Evolutionary conservation across 768 basidiomycete species (phyloP).

Genomic region (Podaxis sp.): DNA sequence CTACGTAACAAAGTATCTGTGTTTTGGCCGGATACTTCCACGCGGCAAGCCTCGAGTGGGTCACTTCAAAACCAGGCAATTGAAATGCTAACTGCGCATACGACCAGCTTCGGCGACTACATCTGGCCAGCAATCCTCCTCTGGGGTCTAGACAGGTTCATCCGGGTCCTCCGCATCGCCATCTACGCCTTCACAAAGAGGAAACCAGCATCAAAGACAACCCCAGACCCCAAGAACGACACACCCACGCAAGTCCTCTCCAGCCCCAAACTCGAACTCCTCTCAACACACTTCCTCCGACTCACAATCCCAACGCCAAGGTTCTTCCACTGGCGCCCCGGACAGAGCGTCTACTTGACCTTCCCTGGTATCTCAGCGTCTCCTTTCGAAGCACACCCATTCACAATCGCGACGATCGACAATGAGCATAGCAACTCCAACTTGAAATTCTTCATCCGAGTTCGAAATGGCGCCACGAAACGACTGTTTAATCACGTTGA

Average conservation of each 20-base stretch:
- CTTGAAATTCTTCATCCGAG: slow-evolving; percentile 58
- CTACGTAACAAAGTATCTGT: slow-evolving; percentile 27
- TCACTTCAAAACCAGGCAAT: not conserved
- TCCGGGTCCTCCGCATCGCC: slow-evolving; percentile 45
- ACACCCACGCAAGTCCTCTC: slow-evolving; percentile 17
- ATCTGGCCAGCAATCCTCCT: slow-evolving; percentile 52
- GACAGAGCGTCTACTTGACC: slow-evolving; percentile 52
- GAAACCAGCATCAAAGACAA: slow-evolving; percentile 15
- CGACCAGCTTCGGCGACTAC: slow-evolving; percentile 27
- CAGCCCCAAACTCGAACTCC: slow-evolving; percentile 30
- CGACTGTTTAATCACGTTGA: slow-evolving; percentile 35
- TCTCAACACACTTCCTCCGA: slow-evolving; percentile 45
- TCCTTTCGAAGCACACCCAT: slow-evolving; percentile 58
- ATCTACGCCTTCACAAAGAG: slow-evolving; percentile 41
- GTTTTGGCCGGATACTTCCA: slow-evolving; percentile 43
- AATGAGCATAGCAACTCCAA: slow-evolving; percentile 17
- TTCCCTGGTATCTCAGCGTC: slow-evolving; percentile 43
- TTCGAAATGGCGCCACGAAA: slow-evolving; percentile 58
- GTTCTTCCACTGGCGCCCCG: slow-evolving; percentile 45
- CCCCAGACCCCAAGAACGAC: not conserved
- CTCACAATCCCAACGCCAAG: slow-evolving; percentile 40
- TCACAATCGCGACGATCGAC: slow-evolving; percentile 54
- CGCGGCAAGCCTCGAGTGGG: slow-evolving; percentile 28
- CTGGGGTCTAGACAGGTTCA: slow-evolving; percentile 53
- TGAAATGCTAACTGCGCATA: not conserved